Percentiles rank a stretch among this genome's conserved stretches.
These are phyloP conservation scores for Podosphaera aphanis DNA, from an alignment of 2,329 filamentous ascomycete genomes.

Conservation along the genomic window DNA sequence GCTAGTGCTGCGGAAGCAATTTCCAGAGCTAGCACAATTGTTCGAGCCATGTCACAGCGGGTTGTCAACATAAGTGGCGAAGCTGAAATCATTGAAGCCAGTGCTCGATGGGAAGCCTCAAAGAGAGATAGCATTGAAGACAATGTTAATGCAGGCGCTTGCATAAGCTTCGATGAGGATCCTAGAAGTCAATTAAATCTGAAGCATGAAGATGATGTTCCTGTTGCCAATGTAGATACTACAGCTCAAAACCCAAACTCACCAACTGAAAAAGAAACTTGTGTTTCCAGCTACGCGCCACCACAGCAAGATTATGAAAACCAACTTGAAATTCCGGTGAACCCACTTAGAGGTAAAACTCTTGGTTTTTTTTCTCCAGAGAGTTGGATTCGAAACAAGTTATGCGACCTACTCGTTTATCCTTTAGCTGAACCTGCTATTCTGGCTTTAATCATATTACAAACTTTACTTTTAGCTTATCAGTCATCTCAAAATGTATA, in stretches of 20 bases:
- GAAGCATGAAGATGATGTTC: slow-evolving; percentile 11
- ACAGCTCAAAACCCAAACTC: slow-evolving; percentile 8
- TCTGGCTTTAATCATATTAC: slow-evolving; percentile 64
- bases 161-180: slow-evolving; percentile 10
- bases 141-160: slow-evolving; percentile 1
- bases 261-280: slow-evolving; percentile 14
- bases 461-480: slow-evolving; percentile 69
- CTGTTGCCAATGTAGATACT: slow-evolving; percentile 15
- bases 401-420: slow-evolving; percentile 71
- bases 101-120: slow-evolving; percentile 13
- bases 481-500: slow-evolving; percentile 56
- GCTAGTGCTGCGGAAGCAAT: slow-evolving; percentile 42
- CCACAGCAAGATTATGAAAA: slow-evolving; percentile 6
- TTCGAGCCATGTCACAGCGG: slow-evolving; percentile 79
- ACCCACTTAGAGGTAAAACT: slow-evolving; percentile 69
- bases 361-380: slow-evolving; percentile 65
- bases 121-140: slow-evolving; percentile 3
- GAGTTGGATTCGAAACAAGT: slow-evolving; percentile 44
- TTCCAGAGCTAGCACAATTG: slow-evolving; percentile 47
- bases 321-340: slow-evolving; percentile 24
- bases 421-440: slow-evolving; percentile 72
- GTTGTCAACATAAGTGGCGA: slow-evolving; percentile 96
- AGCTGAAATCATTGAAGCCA: slow-evolving; percentile 56
- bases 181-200: slow-evolving; percentile 7
- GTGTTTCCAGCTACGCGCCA: slow-evolving; percentile 9